Percentiles rank a stretch among this genome's conserved stretches.
phyloP scores from a whole-genome alignment of 129 eudicot species.

The Saposhnikovia divaricata region DNA sequence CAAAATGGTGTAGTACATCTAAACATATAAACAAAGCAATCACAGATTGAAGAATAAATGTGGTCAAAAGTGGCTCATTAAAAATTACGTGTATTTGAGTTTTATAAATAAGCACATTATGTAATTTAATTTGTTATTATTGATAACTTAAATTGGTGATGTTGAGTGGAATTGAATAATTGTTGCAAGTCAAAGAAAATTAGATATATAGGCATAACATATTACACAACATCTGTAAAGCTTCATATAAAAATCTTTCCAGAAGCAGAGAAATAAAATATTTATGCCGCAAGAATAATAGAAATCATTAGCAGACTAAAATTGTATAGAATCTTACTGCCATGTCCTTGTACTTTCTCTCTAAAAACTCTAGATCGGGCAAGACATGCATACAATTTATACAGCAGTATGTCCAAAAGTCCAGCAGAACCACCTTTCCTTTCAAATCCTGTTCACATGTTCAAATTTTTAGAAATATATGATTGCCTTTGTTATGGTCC shows the following conservation, averaged over 20 bases:
- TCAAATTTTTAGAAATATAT: not conserved
- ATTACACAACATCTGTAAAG: not conserved
- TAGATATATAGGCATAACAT: not conserved
- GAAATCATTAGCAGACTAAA: not conserved
- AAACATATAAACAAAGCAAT: no score
- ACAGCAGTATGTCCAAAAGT: constrained; percentile 98
- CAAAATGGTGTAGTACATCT: not conserved
- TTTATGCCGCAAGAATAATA: not conserved
- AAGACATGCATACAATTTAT: constrained; percentile 98
- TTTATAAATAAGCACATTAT: no score
- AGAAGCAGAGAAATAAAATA: not conserved
- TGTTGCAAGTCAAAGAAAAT: not conserved
- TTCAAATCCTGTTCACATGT: constrained; percentile 64
- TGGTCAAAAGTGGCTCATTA: not conserved
- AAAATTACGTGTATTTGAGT: not conserved
- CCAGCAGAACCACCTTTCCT: constrained; percentile 93
- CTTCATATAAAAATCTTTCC: not conserved
- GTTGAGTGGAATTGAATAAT: not conserved
- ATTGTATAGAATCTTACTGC: constrained; percentile 51
- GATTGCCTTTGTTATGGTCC: not conserved
- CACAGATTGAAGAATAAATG: not conserved
- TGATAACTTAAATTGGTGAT: not conserved
- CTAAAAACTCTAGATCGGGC: constrained; percentile 90
- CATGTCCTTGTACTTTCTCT: constrained; percentile 87
- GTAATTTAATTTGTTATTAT: not conserved